phyloP scores from a whole-genome alignment of 805 yeast genomes.

The Cyberlindnera samutprakarnensis region DNA sequence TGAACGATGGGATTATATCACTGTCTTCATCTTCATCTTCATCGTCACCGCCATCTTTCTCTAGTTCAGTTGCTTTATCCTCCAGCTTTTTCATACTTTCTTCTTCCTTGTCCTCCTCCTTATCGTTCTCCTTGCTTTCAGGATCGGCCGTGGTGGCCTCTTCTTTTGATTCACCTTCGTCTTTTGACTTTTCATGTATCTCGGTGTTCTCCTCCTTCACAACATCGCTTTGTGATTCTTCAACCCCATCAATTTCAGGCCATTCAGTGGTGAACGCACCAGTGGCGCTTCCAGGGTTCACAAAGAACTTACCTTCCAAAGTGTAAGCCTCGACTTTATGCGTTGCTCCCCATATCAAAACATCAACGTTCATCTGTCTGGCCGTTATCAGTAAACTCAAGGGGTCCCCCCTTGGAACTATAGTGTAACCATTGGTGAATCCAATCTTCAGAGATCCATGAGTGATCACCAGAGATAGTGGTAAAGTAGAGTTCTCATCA shows the following conservation, averaged over 20 bases:
- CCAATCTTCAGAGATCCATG: slow-evolving; percentile 76
- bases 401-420: slow-evolving; percentile 84
- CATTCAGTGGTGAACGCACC: slow-evolving; percentile 76
- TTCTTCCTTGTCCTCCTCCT: slow-evolving; percentile 24
- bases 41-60: slow-evolving; percentile 18
- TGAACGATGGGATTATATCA: slow-evolving; percentile 66
- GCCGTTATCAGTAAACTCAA: slow-evolving; percentile 76
- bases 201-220: slow-evolving; percentile 12
- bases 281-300: slow-evolving; percentile 96
- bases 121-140: slow-evolving; percentile 37
- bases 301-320: slow-evolving; percentile 83
- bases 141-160: slow-evolving; percentile 25
- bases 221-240: slow-evolving; percentile 21
- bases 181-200: slow-evolving; percentile 8
- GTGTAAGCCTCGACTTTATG: slow-evolving; percentile 91
- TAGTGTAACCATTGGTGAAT: slow-evolving; percentile 73
- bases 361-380: slow-evolving; percentile 85
- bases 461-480: slow-evolving; percentile 55
- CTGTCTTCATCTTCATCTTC: slow-evolving; percentile 17
- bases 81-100: slow-evolving; percentile 22
- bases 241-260: slow-evolving; percentile 43
- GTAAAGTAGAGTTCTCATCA: slow-evolving; percentile 48
- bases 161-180: slow-evolving; percentile 29
- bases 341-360: slow-evolving; percentile 88
- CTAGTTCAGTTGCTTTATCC: slow-evolving; percentile 6